Evolutionary conservation across 148 eudicot species (phyloP), one percentile per base, ranked within the genome.

Genomic region (Simmondsia chinensis): DNA sequence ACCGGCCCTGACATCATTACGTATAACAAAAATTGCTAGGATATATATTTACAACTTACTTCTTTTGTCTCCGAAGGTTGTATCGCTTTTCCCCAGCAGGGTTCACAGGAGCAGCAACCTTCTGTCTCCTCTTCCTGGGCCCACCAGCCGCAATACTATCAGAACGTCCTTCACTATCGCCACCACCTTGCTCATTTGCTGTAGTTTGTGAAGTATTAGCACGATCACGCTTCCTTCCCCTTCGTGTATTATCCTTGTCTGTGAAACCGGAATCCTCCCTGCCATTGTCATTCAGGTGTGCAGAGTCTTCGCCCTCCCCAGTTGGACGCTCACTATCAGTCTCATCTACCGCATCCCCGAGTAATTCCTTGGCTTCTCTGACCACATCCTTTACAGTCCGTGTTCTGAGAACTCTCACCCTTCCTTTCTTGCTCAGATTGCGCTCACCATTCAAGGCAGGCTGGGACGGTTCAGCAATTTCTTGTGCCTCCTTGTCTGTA

Each of bases 1-100:
- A 27, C 43, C n/a, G 34, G 20, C 33, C 11, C 30, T 43, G n/a
- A 43, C 25, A 18, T 6, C 19, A 42, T 33, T n/a, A n/a, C 28
- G 40, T 22, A 39, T 7, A 55, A 21, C 31, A 46, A 10, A 59
- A 27, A 20, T 6, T 7, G 32, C 12, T 16, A 33, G 13, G 27
- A 20, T 3, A 48, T 13, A 23, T 13, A 29, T 11, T 14, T 11
- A 15, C 6, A 28, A 70, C 87, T 71, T 80, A 86, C 94, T 43
- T 77, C 57, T 64, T 86, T 22, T 64, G 59, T 46, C 68, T 74
- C 31, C 99, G 76, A 48, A 91, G 94, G 52, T 86, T 82, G 74
- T 86, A 91, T 43, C 94, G 74, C 47, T 33, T 56, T 62, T 56
- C 87, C 50, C 39, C 69, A 48, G 70, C 67, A 35, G 43, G 41